Base-by-base conservation (phyloP, 306 rosid genomes). In the Castanospermum australe region DNA sequence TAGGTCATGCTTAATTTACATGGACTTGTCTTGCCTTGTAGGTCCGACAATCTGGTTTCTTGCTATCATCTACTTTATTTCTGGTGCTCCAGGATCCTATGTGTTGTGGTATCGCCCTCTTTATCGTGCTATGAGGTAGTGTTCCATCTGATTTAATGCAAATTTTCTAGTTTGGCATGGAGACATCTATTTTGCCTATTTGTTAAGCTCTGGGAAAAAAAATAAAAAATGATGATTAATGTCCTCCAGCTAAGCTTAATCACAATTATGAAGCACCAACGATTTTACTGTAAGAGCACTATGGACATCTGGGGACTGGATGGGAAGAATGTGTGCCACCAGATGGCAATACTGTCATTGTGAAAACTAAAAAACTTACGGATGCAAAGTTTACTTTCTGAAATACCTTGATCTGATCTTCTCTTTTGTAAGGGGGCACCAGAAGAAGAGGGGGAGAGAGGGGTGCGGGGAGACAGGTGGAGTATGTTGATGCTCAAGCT, bases 91-190 rank as follows among this genome's bases (percentile, higher is more conserved):
- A 30, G 92, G 93, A 73, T 88, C 89, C 30, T 95, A 87, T 82
- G 92, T 88, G 65, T 18, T 91, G 81, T 95, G 99, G 99, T 93
- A 95, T 83, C 99, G 99, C 64, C 98, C 99, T 36, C 99, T 95
- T 87, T 95, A 93, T 80, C 96, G 94, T 9, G 99, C 99, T 24
- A 89, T 78, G 86, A 95, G 99, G 99, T 95, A 90, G 36, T 70
- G n/a, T 56, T 69, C 67, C 50, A 39, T 70, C 12, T 70, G 55
- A 24, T 81, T 71, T 44, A 30, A 24, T 30, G 72, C 42, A 63
- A 18, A 62, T 32, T 73, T 60, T 83, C 17, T 54, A 55, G 73
- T 75, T 74, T 70, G 30, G 70, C 22, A 68, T 22, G 50, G 76
- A 76, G 71, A 60, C 59, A 63, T 78, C 39, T 72, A 51, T 83